phyloP scores from a whole-genome alignment of 768 basidiomycete genomes.

The Agrocybe praecox region DNA sequence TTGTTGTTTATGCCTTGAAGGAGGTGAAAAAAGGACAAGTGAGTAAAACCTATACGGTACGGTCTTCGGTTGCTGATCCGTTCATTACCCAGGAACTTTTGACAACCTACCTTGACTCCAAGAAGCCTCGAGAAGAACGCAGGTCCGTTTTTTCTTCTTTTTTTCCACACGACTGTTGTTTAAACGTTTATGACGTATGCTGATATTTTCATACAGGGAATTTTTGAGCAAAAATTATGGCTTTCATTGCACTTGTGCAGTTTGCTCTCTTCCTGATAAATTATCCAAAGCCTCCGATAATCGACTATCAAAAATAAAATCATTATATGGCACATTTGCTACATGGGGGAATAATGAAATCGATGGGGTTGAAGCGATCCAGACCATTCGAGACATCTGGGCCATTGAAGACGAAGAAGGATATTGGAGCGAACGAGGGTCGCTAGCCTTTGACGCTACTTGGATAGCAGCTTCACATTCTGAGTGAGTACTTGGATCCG shows the following conservation, averaged over 20 bases:
- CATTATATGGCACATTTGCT: constrained; percentile 44
- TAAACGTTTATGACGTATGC: not conserved
- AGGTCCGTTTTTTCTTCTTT: constrained; percentile 36
- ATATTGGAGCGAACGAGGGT: constrained; percentile 67
- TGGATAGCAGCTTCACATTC: constrained; percentile 64
- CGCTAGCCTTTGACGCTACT: constrained; percentile 61
- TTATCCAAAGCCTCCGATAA: constrained; percentile 53
- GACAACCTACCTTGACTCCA: constrained; percentile 63
- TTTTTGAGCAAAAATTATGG: constrained; percentile 53
- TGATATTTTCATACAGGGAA: constrained; percentile 34
- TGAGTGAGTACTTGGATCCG: constrained; percentile 46
- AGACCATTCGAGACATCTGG: constrained; percentile 55
- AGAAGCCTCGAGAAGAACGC: constrained; percentile 51
- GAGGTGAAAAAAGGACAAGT: constrained; percentile 55
- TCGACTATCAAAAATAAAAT: constrained; percentile 47
- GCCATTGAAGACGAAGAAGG: constrained; percentile 59
- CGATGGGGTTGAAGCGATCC: constrained; percentile 51
- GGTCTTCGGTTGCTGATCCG: not conserved
- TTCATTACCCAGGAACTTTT: constrained; percentile 51
- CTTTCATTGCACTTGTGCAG: constrained; percentile 59
- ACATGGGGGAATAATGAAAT: constrained; percentile 51
- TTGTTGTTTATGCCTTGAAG: constrained; percentile 64
- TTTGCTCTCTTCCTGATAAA: constrained; percentile 54
- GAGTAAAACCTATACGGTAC: constrained; percentile 7
- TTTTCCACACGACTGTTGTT: not conserved